phyloP scores from a whole-genome alignment of 78 protist genomes.

The Isochrysis galbana region DNA sequence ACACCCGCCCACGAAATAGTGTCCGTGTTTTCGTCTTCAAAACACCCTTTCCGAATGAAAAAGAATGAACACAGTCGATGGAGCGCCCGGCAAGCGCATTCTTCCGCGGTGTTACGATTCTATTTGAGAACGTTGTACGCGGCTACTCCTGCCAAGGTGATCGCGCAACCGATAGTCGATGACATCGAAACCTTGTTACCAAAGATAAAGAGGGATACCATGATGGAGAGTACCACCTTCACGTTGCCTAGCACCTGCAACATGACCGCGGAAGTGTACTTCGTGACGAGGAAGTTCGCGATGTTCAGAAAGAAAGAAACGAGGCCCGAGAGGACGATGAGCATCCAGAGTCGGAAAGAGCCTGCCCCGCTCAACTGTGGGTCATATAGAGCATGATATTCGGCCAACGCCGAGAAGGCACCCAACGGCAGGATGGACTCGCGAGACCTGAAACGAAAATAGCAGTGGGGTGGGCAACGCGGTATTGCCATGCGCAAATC shows the following conservation, averaged over 20 bases:
- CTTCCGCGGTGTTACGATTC: too few species aligned
- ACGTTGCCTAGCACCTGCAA: conserved; percentile 67
- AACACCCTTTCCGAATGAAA: too few species aligned
- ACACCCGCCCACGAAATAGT: too few species aligned
- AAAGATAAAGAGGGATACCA: conserved; percentile 57
- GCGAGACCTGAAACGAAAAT: not conserved
- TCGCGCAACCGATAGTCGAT: not conserved
- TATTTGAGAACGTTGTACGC: not conserved
- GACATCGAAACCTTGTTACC: conserved; percentile 29
- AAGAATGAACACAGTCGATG: too few species aligned
- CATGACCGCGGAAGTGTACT: conserved; percentile 63
- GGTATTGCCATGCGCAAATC: not conserved
- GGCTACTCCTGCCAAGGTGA: not conserved
- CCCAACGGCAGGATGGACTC: not conserved
- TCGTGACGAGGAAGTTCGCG: conserved; percentile 58
- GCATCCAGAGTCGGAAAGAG: not conserved
- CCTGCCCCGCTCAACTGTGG: not conserved
- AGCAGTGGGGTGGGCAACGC: not conserved
- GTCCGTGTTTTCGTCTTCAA: too few species aligned
- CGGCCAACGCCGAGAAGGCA: not conserved
- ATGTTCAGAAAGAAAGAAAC: conserved; percentile 43
- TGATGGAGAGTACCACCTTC: conserved; percentile 59
- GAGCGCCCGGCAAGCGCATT: too few species aligned
- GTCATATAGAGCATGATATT: not conserved
- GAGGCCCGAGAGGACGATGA: not conserved